phyloP scores from a whole-genome alignment of 2,329 filamentous ascomycete species.

The Aschersonia sp. region DNA sequence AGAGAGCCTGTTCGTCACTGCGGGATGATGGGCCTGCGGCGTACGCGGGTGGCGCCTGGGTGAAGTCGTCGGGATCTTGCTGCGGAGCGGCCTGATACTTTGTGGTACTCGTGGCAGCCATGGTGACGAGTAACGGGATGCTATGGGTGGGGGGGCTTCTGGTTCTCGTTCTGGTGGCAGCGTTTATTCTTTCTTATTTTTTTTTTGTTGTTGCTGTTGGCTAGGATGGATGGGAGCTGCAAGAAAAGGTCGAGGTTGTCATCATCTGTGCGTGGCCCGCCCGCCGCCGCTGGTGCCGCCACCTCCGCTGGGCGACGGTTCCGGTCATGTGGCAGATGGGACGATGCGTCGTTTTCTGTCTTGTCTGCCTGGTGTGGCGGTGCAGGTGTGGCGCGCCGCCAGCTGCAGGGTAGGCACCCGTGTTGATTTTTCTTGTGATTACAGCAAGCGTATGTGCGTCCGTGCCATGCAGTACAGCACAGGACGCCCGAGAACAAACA shows the following conservation, averaged over 20 bases:
- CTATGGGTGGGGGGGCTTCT: not conserved
- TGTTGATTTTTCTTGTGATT: no score
- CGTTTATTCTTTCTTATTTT: not conserved
- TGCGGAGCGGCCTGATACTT: slow-evolving; percentile 76
- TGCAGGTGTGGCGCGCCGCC: not conserved
- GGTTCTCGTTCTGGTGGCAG: no score
- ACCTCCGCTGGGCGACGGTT: no score
- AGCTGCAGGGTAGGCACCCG: not conserved
- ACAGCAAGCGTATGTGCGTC: no score
- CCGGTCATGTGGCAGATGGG: not conserved
- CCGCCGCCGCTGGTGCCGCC: no score
- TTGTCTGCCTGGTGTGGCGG: not conserved
- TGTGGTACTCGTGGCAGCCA: slow-evolving; percentile 48
- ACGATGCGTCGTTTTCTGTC: not conserved
- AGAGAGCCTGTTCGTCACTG: slow-evolving; percentile 42
- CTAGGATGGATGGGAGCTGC: not conserved
- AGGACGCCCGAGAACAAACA: no score
- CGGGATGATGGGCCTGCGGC: slow-evolving; percentile 36
- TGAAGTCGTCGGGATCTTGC: slow-evolving; percentile 74
- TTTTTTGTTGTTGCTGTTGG: not conserved
- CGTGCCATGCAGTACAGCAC: no score
- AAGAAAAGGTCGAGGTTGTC: not conserved
- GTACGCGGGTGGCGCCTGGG: slow-evolving; percentile 76
- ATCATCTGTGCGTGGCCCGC: not conserved
- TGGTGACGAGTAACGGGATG: slow-evolving; percentile 18